Conservation (phyloP, 2,329 filamentous ascomycete species). For the Venturia aucupariae region DNA sequence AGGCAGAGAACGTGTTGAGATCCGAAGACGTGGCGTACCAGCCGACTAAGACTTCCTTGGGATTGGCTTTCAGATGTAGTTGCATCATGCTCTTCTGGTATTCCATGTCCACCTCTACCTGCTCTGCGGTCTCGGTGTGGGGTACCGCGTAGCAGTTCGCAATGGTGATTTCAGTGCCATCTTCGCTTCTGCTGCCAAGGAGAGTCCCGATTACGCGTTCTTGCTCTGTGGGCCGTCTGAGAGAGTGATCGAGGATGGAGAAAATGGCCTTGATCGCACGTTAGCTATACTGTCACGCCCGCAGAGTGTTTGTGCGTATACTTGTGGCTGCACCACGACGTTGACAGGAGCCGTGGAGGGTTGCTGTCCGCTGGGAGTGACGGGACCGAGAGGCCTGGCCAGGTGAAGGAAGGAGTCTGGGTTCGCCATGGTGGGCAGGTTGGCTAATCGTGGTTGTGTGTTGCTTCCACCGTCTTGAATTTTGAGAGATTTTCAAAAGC, state of each 20-base stretch:
- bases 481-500: slow-evolving; percentile 17
- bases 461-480: slow-evolving; percentile 15
- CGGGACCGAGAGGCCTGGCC: slow-evolving; percentile 80
- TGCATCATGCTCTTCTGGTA: slow-evolving; percentile 99
- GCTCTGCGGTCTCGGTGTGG: slow-evolving; percentile 95
- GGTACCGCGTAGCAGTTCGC: slow-evolving; percentile 95
- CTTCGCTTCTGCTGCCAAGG: slow-evolving; percentile 85
- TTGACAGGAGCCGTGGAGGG: slow-evolving; percentile 83
- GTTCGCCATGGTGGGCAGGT: slow-evolving; percentile 63
- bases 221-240: slow-evolving; percentile 83
- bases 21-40: slow-evolving; percentile 98
- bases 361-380: slow-evolving; percentile 61
- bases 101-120: slow-evolving; percentile 99
- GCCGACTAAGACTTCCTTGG: slow-evolving; percentile 86
- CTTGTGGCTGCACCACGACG: slow-evolving; percentile 92
- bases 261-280: slow-evolving; percentile 45
- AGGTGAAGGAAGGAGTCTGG: slow-evolving; percentile 89
- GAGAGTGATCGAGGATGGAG: slow-evolving; percentile 75
- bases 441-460: slow-evolving; percentile 9
- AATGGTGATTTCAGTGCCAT: slow-evolving; percentile 94
- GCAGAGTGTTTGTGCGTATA: slow-evolving; percentile 35
- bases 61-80: slow-evolving; percentile 86
- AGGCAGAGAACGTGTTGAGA: slow-evolving; percentile 94
- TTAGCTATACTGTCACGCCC: background rate
- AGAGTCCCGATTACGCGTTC: slow-evolving; percentile 95